These are phyloP conservation scores for Podaxis sp. DNA, from an alignment of 768 basidiomycete species.

Conservation along the genomic window DNA sequence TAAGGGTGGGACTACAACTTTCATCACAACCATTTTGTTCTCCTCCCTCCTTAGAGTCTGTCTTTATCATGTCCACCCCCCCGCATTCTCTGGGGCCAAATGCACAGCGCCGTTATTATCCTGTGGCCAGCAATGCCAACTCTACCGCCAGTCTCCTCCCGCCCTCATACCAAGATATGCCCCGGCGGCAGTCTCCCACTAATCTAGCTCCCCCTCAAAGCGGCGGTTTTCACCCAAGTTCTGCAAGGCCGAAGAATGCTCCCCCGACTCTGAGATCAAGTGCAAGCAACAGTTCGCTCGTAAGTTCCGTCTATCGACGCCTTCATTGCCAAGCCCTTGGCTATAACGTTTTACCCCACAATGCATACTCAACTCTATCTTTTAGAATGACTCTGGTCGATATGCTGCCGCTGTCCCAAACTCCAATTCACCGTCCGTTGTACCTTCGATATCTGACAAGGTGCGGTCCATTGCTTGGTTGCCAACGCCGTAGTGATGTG, in stretches of 20 bases:
- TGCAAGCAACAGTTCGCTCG: slow-evolving; percentile 39
- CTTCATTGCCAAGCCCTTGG: background rate
- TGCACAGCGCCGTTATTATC: slow-evolving; percentile 41
- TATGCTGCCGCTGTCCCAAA: slow-evolving; percentile 25
- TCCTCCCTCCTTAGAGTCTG: slow-evolving; percentile 17
- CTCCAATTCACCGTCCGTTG: slow-evolving; percentile 20
- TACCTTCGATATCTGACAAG: slow-evolving; percentile 59
- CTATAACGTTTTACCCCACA: background rate
- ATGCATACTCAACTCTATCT: background rate
- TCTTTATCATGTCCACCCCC: slow-evolving; percentile 26
- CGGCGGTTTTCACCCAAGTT: background rate
- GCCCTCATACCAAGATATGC: slow-evolving; percentile 8
- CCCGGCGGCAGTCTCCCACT: slow-evolving; percentile 8
- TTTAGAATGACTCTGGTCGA: slow-evolving; percentile 42
- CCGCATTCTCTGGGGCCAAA: slow-evolving; percentile 26
- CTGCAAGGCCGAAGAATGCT: background rate
- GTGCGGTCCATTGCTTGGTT: slow-evolving; percentile 24
- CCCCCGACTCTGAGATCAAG: slow-evolving; percentile 8
- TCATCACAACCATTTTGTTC: slow-evolving; percentile 12
- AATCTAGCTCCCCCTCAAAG: background rate
- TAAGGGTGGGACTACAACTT: background rate
- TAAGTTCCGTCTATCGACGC: slow-evolving; percentile 24
- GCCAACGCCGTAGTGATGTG: slow-evolving; percentile 8
- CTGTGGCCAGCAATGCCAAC: slow-evolving; percentile 37
- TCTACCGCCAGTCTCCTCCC: slow-evolving; percentile 55